A percentile compares a stretch with the other conserved stretches of the same genome.
Evolutionary conservation across 192 early-diverging fungal species (phyloP).

Genomic region (Coemansia sp.): DNA sequence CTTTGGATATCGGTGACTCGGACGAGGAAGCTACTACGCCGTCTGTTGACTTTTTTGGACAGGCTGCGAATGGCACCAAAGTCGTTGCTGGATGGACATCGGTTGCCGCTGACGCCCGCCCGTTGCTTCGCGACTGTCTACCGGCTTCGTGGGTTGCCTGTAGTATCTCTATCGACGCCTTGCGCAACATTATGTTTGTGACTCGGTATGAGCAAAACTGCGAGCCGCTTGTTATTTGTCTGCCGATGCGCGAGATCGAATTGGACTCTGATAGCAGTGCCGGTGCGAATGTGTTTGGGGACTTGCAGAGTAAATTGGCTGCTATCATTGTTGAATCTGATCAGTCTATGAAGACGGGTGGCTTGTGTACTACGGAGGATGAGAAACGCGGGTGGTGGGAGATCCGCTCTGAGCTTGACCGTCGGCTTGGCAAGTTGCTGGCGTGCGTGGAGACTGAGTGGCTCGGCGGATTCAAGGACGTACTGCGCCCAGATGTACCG

Average conservation of each 20-base stretch:
- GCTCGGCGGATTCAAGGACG: slow-evolving; percentile 78
- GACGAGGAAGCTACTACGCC: background rate
- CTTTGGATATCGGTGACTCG: background rate
- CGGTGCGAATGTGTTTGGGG: slow-evolving; percentile 46
- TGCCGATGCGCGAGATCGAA: slow-evolving; percentile 69
- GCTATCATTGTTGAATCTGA: slow-evolving; percentile 71
- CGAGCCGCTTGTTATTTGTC: slow-evolving; percentile 63
- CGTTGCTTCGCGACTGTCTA: slow-evolving; percentile 54
- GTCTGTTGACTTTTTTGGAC: background rate
- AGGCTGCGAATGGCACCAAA: slow-evolving; percentile 23
- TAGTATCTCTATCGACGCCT: slow-evolving; percentile 72
- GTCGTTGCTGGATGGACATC: slow-evolving; percentile 26
- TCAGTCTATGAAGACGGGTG: slow-evolving; percentile 62
- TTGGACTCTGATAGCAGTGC: slow-evolving; percentile 1
- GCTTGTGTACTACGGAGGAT: slow-evolving; percentile 52
- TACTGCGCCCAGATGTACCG: slow-evolving; percentile 19
- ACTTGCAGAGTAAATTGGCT: slow-evolving; percentile 54
- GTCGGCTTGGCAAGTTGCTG: slow-evolving; percentile 64
- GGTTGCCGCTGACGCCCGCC: background rate
- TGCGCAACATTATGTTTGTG: slow-evolving; percentile 68
- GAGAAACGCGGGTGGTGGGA: slow-evolving; percentile 87
- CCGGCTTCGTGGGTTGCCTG: slow-evolving; percentile 76
- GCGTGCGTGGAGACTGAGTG: slow-evolving; percentile 71
- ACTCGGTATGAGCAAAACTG: slow-evolving; percentile 57
- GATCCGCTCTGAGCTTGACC: slow-evolving; percentile 69